Evolutionary conservation across 2,329 filamentous ascomycete species (phyloP), one percentile per base, ranked within the genome.

Genomic region (Trichoderma sp.): DNA sequence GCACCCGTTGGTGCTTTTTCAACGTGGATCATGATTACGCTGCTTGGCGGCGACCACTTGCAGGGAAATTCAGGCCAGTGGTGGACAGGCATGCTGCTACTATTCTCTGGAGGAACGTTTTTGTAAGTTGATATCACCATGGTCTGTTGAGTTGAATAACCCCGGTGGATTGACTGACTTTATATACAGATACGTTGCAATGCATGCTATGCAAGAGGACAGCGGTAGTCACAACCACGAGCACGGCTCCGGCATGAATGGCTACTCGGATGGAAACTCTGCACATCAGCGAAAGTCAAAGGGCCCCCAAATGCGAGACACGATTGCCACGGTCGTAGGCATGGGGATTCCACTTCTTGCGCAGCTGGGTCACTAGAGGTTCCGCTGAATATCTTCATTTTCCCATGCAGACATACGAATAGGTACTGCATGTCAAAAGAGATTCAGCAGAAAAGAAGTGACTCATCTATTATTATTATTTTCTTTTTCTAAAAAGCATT

Each of bases 101-200:
- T 98, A n/a, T 99, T 99, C 78, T 97, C 93, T 0, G 96, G 92
- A 0, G 96, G 96, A 19, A 99, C 96, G 0, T 99, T 99, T 77
- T 81, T 99, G 91, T 97, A 82, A 87, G 92, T 79, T 33, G 47
- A 31, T 35, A 16, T 11, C 14, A 8, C 24, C 31, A 13, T 10
- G 52, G 21, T 21, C 11, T 58, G 35, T 29, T 16, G 35, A 4
- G 1, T 55, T 35, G 4, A 24, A 33, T 5, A 1, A 33, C 4
- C 40, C 7, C 27, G 5, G 33, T 29, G 10, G 13, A 21, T 70
- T 73, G 56, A 62, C 37, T 14, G 31, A 33, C 31, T 5, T 4
- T 40, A 53, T 21, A 35, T 21, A 40, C 35, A 96, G 93, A 74
- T 97, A 98, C 76, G 96, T 99, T 55, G 96, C 96, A 0, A 97